Evolutionary conservation across 768 basidiomycete species (phyloP), one percentile per base, ranked within the genome.

Genomic region (Boletus huronensis): DNA sequence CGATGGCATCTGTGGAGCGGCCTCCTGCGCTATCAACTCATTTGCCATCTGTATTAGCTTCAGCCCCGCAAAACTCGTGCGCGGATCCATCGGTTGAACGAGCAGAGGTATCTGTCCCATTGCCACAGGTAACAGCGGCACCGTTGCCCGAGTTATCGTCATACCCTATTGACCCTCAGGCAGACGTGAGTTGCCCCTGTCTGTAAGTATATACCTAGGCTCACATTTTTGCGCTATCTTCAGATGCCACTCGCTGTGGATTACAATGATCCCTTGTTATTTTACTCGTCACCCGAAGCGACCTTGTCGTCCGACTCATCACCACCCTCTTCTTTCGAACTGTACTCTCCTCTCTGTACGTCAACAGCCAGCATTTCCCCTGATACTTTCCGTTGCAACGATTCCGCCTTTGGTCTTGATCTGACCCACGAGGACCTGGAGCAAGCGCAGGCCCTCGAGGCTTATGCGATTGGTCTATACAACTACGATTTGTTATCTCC

Each of bases 381-480:
- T 8, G 60, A 59, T 26, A 13, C 16, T 10, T 54, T 52, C 45
- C 16, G 16, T 29, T 57, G 31, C 23, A 17, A 52, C 16, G 53
- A 53, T 36, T 34, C 48, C 13, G n/a, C n/a, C 10, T 53, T 52
- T 38, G 42, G 50, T 29, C 47, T 47, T 36, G 46, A 54, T 45
- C 35, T 23, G 16, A 41, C 48, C 1, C 59, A 53, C 11, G 69
- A 64, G 2, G 60, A 67, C 23, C 31, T 41, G 32, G 68, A 71
- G n/a, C 60, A 55, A 13, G 63, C 56, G 2, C 67, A 64, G 46
- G 68, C 63, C 19, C 65, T 69, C 32, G 65, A 71, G 39, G 67
- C 63, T 11, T 69, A 71, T 50, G 54, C 65, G 9, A 65, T 67
- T 11, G 70, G 68, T 25, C 54, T 69, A n/a, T 57, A 71, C 31